Conservation (phyloP, 306 rosid genomes). For the Malus fusca region DNA sequence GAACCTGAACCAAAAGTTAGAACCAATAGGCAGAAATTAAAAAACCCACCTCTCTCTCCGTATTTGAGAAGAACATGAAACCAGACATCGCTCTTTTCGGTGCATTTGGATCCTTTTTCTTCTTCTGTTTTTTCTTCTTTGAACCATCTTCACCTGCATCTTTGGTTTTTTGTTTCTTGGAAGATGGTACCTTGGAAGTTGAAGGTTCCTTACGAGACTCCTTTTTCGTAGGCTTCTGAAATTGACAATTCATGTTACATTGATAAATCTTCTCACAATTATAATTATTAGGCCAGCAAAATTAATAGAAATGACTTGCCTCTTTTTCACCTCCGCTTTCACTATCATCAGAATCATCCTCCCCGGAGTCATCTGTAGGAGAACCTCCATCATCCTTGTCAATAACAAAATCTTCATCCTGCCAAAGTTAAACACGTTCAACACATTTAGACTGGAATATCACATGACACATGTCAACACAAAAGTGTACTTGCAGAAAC, state of each 20-base stretch:
- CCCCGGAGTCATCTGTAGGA: slow-evolving; percentile 97
- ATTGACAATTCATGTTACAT: slow-evolving; percentile 17
- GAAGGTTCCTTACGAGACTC: slow-evolving; percentile 61
- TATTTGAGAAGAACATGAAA: slow-evolving; percentile 94
- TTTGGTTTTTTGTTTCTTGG: slow-evolving; percentile 60
- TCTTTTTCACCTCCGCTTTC: slow-evolving; percentile 67
- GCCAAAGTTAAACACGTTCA: slow-evolving; percentile 19
- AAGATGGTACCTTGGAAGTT: slow-evolving; percentile 70
- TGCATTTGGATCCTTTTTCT: slow-evolving; percentile 98
- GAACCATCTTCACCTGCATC: slow-evolving; percentile 78
- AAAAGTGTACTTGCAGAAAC: neutral
- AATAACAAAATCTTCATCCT: slow-evolving; percentile 84
- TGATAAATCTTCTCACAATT: slow-evolving; percentile 1
- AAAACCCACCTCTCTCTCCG: slow-evolving; percentile 86
- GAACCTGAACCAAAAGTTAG: neutral
- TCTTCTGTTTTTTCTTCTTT: slow-evolving; percentile 83
- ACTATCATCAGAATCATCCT: slow-evolving; percentile 78
- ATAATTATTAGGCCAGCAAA: neutral
- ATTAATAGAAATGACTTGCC: slow-evolving; percentile 35
- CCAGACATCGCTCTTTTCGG: slow-evolving; percentile 95
- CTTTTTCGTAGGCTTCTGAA: slow-evolving; percentile 86
- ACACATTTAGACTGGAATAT: slow-evolving; percentile 7
- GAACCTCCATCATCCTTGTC: slow-evolving; percentile 94
- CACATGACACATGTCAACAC: neutral
- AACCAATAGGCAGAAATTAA: neutral